phyloP scores from a whole-genome alignment of 345 rosid genomes.

The Erodium maritimum region DNA sequence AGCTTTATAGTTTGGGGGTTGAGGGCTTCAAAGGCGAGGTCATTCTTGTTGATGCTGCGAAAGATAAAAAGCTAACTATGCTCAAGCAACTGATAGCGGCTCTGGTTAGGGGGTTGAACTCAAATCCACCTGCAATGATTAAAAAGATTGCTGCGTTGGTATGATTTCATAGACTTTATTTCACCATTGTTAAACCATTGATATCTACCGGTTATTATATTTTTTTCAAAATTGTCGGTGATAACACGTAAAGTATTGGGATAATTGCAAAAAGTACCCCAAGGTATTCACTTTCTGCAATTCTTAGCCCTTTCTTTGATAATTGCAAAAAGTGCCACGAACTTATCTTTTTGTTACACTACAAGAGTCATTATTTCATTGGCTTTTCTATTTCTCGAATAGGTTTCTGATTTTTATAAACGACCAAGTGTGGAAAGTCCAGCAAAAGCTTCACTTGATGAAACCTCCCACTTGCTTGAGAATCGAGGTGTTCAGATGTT shows the following conservation, averaged over 20 bases:
- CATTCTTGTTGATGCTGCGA: constrained; percentile 73
- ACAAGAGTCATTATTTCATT: no score
- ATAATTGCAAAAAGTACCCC: no score
- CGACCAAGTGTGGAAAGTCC: constrained; percentile 68
- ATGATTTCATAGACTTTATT: constrained; percentile 12
- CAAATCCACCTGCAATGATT: constrained; percentile 77
- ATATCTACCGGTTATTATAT: no score
- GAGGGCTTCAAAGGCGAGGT: constrained; percentile 68
- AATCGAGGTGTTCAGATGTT: constrained; percentile 66
- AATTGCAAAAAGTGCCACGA: no score
- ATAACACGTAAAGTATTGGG: no score
- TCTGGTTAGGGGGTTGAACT: constrained; percentile 71
- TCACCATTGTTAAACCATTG: background rate
- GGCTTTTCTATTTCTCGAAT: constrained; percentile 13
- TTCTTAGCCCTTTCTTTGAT: no score
- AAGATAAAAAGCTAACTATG: constrained; percentile 82
- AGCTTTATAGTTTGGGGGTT: constrained; percentile 67
- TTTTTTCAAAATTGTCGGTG: no score
- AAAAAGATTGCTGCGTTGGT: constrained; percentile 97
- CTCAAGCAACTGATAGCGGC: constrained; percentile 67
- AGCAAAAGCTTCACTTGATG: constrained; percentile 63
- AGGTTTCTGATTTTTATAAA: constrained; percentile 88
- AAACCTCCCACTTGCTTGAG: constrained; percentile 53
- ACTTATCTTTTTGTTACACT: no score
- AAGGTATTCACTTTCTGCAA: no score